Conservation (phyloP, 2,329 filamentous ascomycete species). For the Aspergillus amoenus region DNA sequence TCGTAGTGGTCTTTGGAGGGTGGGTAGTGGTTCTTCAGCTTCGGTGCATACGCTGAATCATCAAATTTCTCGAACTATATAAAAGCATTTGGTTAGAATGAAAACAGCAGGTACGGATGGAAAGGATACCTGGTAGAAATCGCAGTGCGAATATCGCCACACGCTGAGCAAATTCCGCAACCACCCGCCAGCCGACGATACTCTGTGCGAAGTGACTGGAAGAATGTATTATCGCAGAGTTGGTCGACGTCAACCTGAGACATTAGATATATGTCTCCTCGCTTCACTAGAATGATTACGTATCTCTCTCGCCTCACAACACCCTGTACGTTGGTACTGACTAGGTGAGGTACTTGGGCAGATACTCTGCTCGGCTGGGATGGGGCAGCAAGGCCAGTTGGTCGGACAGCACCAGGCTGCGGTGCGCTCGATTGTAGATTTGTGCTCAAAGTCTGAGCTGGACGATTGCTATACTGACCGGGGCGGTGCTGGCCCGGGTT, state of each 20-base stretch:
- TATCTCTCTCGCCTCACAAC: neutral
- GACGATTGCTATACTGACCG: no score
- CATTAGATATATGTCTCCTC: neutral
- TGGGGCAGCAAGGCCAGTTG: no score
- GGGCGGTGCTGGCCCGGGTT: no score
- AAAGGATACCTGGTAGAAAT: neutral
- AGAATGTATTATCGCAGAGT: neutral
- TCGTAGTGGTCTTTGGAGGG: neutral
- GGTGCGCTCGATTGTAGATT: no score
- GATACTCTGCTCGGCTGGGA: no score
- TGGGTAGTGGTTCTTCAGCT: neutral
- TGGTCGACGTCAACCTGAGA: neutral
- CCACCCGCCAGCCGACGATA: neutral
- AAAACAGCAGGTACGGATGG: accelerated
- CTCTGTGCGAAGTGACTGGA: neutral
- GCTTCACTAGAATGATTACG: neutral
- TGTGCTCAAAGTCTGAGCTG: accelerated
- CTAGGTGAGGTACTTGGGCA: no score
- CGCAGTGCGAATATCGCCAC: constrained; percentile 1
- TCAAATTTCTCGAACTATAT: neutral
- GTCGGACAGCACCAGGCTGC: no score
- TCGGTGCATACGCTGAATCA: neutral
- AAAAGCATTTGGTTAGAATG: accelerated
- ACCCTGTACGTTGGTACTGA: no score
- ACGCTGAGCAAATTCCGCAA: neutral